Base-by-base conservation (phyloP, 2,329 filamentous ascomycete genomes). In the Sphaceloma murrayae region DNA sequence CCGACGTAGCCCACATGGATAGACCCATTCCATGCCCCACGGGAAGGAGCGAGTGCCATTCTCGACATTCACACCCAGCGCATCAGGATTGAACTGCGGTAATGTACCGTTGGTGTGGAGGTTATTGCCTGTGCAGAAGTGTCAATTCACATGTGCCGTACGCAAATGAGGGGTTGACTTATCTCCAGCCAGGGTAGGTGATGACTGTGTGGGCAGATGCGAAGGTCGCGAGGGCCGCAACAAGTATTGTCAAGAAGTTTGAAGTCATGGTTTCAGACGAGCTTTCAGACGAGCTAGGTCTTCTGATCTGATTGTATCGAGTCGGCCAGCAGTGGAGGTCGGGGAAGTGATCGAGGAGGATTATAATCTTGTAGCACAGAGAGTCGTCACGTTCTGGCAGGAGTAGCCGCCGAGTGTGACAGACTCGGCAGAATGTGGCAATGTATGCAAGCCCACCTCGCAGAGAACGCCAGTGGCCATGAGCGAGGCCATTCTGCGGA, bases 21-120 rank as follows among this genome's bases (percentile, higher is more conserved):
- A 94, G 61, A 80, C 78, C 87, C 87, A 95, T 68, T 94, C 83
- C 84, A 91, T 89, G 65, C 49, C 88, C 53, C 84, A 94, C 1
- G 87, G 87, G 54, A 77, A 91, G 1, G 65, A 58, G 13, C 59
- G 56, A 11, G 67, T 66, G 16, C 64, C 66, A 44, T 72, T 71
- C 26, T 60, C 54, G 26, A 58, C 18, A 45, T 62, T 66, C 19
- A 65, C 67, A 4, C 70, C 71, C 3, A 78, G 53, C 6, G 64
- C 61, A 9, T 60, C 58, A 1, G 64, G 58, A 11, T 61, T 58
- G 30, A 64, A 54, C 38, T 57, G 17, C 43, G 59, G 55, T 54
- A 52, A 9, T 58, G 60, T 78, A 2, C 76, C 77, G 61, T 86
- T 93, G 32, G 80, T 82, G 58, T 82, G 74, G 50, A 94, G 75